Percentiles rank a stretch among this genome's conserved stretches.
Conservation (phyloP, 345 rosid species). For the Noccaea bulbosa region DNA sequence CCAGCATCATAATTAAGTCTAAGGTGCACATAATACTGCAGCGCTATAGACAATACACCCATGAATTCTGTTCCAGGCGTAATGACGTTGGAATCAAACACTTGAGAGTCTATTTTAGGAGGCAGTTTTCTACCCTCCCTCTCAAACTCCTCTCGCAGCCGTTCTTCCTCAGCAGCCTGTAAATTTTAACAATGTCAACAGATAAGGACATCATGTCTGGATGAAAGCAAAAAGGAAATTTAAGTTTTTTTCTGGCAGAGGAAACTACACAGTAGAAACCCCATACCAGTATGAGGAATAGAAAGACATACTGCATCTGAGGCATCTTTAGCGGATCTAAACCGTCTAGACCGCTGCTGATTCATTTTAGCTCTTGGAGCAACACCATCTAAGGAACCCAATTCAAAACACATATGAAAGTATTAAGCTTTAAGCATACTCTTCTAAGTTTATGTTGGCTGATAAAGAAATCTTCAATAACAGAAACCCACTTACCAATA, state of each 20-base stretch:
- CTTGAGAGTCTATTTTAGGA: constrained; percentile 67
- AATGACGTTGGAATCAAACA: constrained; percentile 78
- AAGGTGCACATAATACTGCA: constrained; percentile 78
- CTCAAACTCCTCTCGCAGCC: constrained; percentile 78
- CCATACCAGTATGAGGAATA: constrained; percentile 36
- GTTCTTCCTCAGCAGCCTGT: constrained; percentile 86
- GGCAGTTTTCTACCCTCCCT: constrained; percentile 83
- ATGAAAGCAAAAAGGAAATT: not conserved
- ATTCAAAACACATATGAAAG: constrained; percentile 29
- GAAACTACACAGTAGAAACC: constrained; percentile 43
- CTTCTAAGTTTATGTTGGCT: not conserved
- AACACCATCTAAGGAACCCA: constrained; percentile 74
- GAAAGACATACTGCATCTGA: constrained; percentile 72
- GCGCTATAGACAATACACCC: constrained; percentile 76
- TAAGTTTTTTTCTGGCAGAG: constrained; percentile 31
- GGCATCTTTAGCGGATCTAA: constrained; percentile 97
- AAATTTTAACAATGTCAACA: constrained; percentile 34
- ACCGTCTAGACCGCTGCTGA: constrained; percentile 95
- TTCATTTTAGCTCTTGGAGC: constrained; percentile 99
- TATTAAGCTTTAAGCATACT: constrained; percentile 15
- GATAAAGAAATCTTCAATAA: not conserved
- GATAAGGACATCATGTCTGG: not conserved
- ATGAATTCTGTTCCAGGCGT: constrained; percentile 96
- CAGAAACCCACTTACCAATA: constrained; percentile 57
- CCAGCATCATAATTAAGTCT: constrained; percentile 83